Base-by-base conservation (phyloP, 2,329 filamentous ascomycete genomes). In the Pseudopithomyces chartarum region DNA sequence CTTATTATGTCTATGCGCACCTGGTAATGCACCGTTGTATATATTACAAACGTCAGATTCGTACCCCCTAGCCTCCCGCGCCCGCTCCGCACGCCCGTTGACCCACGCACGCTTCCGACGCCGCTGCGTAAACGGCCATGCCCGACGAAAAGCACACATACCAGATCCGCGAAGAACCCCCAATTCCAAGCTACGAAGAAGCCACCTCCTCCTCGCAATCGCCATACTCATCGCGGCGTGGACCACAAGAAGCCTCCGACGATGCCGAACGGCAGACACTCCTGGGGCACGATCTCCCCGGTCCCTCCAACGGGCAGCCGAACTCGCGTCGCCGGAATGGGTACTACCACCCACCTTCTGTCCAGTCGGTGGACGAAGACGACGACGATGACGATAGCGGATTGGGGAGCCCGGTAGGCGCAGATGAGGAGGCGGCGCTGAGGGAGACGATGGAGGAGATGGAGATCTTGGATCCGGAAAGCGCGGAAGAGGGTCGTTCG, bases 141-240 rank as follows among this genome's bases (percentile, higher is more conserved):
- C 58, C 66, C 55, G 73, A 76, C 67, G 75, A 77, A 65, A 77
- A 77, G 55, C 73, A 77, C 60, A 58, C 58, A 43, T 77, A 77
- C 65, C 71, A 76, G 20, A 61, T 66, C 47, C 55, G 65, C 75
- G 83, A 85, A 69, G 78, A 82, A 60, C 81, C 89, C 44, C 89
- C 91, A 32, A 94, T 95, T 72, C 91, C 91, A 29, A 87, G 87
- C 43, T 95, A 95, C 76, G 91, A 94, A 75, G 91, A 96, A 79
- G 91, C 91, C 61, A 84, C 85, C 57, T 86, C 86, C 17, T 86
- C 84, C 19, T 85, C 84, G 33, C 80, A 83, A 51, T 80, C 83
- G 38, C 80, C 83, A 52, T 81, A 82, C 19, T 85, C 84, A 19
- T 85, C 84, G 20, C 75, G 74, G 58, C 78, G 81, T 38, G 82